Evolutionary conservation across 176 grass and related monocot genomes (phyloP).

Genomic region (Hsuehochloa calcarea): DNA sequence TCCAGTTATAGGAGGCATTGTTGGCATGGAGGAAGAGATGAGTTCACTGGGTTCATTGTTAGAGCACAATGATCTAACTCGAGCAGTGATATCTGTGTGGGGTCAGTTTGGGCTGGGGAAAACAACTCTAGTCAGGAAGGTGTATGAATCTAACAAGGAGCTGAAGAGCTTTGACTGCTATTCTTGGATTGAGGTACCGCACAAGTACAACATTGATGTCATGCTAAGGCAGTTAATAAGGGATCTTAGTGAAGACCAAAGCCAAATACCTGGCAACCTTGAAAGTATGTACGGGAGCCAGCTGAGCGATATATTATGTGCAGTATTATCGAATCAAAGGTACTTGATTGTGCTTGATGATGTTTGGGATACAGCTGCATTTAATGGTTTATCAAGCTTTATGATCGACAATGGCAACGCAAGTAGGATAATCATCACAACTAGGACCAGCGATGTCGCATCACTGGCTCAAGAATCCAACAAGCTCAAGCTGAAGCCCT

Average conservation of each 20-base stretch:
- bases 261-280: background rate
- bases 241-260: background rate
- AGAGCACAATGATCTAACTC: background rate
- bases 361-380: background rate
- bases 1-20: background rate
- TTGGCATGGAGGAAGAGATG: background rate
- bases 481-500: slow-evolving; percentile 30
- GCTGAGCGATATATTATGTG: background rate
- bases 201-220: background rate
- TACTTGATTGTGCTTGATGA: background rate
- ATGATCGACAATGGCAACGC: background rate
- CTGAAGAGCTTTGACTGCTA: background rate
- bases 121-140: slow-evolving; percentile 31
- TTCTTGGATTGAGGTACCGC: slow-evolving; percentile 41
- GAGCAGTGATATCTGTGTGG: slow-evolving; percentile 32
- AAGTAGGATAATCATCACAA: slow-evolving; percentile 36
- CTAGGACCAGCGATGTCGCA: slow-evolving; percentile 17
- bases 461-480: slow-evolving; percentile 2
- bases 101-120: slow-evolving; percentile 43
- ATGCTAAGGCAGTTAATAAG: background rate
- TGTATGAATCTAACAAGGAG: slow-evolving; percentile 4
- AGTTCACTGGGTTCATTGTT: background rate
- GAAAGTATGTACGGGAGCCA: background rate
- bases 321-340: background rate
- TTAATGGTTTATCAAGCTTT: background rate